Conservation (phyloP, 139 green algal species). For the Asterochloris sp. region DNA sequence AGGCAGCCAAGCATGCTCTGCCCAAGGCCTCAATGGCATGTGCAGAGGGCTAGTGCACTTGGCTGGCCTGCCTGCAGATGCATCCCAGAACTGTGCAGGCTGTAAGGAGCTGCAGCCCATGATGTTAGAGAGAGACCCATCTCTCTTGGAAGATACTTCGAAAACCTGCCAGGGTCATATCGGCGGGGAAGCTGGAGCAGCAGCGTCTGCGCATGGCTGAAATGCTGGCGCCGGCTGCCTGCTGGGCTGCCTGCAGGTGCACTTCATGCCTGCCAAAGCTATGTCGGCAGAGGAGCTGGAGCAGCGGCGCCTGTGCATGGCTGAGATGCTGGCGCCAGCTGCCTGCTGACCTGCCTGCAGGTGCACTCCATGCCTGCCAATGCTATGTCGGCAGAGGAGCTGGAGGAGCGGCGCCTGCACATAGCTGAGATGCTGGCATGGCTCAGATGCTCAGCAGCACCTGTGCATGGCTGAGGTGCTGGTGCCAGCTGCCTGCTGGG, state of each 20-base stretch:
- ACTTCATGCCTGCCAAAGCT: constrained; percentile 56
- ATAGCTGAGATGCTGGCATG: constrained; percentile 23
- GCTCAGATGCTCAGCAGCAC: too few relatives aligned
- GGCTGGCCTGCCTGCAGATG: too few relatives aligned
- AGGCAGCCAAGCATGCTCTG: too few relatives aligned
- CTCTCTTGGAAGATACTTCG: too few relatives aligned
- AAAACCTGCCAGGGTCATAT: constrained; percentile 35
- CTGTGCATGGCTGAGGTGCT: background rate
- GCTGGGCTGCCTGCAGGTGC: constrained; percentile 48
- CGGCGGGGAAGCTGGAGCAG: constrained; percentile 37
- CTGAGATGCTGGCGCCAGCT: constrained; percentile 1
- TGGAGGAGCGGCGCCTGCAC: constrained; percentile 29
- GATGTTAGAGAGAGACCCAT: too few relatives aligned
- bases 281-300: constrained; percentile 47
- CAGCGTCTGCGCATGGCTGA: constrained; percentile 27
- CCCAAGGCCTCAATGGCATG: too few relatives aligned
- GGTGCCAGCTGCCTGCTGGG: background rate
- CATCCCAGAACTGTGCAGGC: too few relatives aligned
- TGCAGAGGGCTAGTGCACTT: too few relatives aligned
- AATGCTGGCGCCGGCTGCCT: background rate
- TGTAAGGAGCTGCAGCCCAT: too few relatives aligned
- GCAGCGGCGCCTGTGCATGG: constrained; percentile 24
- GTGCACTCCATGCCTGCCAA: constrained; percentile 61
- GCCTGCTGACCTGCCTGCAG: too few relatives aligned
- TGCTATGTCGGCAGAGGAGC: constrained; percentile 41